These are phyloP conservation scores for Solanum chilense DNA, from an alignment of 257 asterid genomes.

Conservation along the genomic window DNA sequence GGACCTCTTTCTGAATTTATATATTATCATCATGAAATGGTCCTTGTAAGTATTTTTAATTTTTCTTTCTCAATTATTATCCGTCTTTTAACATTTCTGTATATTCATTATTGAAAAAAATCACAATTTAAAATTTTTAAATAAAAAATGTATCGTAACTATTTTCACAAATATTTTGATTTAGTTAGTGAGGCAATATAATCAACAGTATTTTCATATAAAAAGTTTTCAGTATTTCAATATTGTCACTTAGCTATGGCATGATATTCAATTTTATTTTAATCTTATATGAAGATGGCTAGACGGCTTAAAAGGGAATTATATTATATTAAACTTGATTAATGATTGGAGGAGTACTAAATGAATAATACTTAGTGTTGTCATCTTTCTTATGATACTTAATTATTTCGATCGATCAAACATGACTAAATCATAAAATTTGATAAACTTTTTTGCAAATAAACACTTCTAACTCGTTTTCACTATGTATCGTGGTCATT, in stretches of 20 bases:
- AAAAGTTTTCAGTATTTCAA: no score
- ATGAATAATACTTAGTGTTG: not conserved
- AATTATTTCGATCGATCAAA: no score
- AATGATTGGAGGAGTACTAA: not conserved
- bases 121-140: no score
- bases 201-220: not conserved
- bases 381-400: accelerated
- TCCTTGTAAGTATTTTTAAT: conserved; percentile 33
- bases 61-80: not conserved
- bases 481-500: not conserved
- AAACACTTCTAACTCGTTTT: not conserved
- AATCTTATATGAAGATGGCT: not conserved
- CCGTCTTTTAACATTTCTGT: not conserved
- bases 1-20: conserved; percentile 79
- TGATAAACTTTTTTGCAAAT: no score
- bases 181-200: no score
- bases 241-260: not conserved
- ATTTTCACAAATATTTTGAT: no score
- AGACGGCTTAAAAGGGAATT: not conserved
- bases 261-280: not conserved
- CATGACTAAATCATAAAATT: no score
- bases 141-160: no score
- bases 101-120: no score
- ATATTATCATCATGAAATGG: conserved; percentile 87
- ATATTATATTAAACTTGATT: not conserved